phyloP scores from a whole-genome alignment of 2,329 filamentous ascomycete species.

The Delphinella strobiligena region DNA sequence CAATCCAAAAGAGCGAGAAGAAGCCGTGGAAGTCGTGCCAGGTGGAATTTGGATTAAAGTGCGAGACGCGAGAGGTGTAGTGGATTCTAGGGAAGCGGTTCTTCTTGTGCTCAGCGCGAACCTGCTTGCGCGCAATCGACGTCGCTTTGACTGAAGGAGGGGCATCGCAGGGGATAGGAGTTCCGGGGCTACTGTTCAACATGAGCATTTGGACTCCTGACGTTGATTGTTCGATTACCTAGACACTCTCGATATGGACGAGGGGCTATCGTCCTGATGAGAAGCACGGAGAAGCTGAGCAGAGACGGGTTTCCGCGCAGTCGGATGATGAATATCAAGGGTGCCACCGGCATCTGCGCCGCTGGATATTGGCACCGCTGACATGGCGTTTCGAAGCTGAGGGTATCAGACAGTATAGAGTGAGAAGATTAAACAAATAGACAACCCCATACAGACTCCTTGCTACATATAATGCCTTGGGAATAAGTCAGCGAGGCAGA shows the following conservation, averaged over 20 bases:
- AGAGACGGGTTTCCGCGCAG: conserved; percentile 16
- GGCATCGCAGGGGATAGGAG: conserved; percentile 79
- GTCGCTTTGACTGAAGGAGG: conserved; percentile 84
- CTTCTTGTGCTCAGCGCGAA: conserved; percentile 61
- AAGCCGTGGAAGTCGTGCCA: conserved; percentile 94
- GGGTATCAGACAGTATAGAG: too few relatives aligned
- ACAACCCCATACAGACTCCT: too few relatives aligned
- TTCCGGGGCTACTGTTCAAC: conserved; percentile 41
- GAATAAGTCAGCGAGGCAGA: too few relatives aligned
- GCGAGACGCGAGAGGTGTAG: conserved; percentile 79
- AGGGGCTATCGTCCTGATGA: too few relatives aligned
- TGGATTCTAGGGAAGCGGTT: conserved; percentile 89
- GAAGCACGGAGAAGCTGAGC: conserved; percentile 12
- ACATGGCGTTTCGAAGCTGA: too few relatives aligned
- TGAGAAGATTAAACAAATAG: too few relatives aligned
- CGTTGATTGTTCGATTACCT: too few relatives aligned
- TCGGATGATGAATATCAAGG: conserved; percentile 15
- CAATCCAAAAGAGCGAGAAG: conserved; percentile 97
- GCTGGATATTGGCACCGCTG: too few relatives aligned
- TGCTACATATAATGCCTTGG: too few relatives aligned
- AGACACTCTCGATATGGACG: too few relatives aligned
- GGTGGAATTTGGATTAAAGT: conserved; percentile 87
- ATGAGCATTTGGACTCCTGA: not conserved
- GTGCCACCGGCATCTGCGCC: too few relatives aligned
- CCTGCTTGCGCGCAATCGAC: conserved; percentile 71